Evolutionary conservation across 352 stramenopile genomes (phyloP).

Genomic region (Stramenopiles sp.): DNA sequence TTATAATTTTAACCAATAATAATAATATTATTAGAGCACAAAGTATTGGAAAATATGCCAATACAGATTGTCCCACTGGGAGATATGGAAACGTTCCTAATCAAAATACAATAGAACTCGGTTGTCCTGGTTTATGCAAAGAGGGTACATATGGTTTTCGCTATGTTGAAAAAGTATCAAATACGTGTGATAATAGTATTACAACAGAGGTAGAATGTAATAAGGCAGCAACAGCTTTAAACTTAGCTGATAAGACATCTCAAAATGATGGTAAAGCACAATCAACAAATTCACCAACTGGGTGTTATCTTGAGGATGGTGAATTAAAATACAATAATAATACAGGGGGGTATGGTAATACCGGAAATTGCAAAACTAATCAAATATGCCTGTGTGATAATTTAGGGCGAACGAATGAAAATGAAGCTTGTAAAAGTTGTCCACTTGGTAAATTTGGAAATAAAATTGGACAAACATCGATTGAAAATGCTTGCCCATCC

Average conservation of each 20-base stretch:
- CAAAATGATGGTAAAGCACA: not conserved
- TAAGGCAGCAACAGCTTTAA: not conserved
- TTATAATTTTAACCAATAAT: too few relatives aligned
- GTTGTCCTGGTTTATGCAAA: not conserved
- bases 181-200: not conserved
- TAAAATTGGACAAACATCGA: not conserved
- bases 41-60: too few relatives aligned
- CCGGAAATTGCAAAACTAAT: not conserved
- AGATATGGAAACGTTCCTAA: not conserved
- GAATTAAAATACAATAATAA: not conserved
- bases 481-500: not conserved
- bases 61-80: not conserved
- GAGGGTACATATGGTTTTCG: not conserved
- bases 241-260: not conserved
- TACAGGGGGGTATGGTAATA: not conserved
- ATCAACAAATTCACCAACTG: not conserved
- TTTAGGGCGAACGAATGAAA: not conserved
- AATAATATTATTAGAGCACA: too few relatives aligned
- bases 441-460: conserved; percentile 1
- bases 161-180: not conserved
- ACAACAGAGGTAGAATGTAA: not conserved
- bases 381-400: not conserved
- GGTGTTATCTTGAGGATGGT: not conserved
- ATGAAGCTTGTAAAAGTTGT: not conserved
- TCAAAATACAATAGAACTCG: not conserved